Evolutionary conservation across 2,329 filamentous ascomycete genomes (phyloP).

Genomic region (Esteya vermicola): DNA sequence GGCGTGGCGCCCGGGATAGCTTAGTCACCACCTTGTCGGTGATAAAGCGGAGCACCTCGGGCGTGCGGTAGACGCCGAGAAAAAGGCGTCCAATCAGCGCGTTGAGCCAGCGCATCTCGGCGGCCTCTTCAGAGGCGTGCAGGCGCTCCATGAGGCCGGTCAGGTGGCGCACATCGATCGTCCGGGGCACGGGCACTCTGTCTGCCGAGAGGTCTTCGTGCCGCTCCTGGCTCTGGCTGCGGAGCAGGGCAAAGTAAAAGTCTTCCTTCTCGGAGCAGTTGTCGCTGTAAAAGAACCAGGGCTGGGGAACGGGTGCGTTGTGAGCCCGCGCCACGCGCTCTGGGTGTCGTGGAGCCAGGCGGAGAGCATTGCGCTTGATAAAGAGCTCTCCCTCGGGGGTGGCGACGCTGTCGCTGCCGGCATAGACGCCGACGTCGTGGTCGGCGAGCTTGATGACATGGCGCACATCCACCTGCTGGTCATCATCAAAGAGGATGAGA

Average conservation of each 20-base stretch:
- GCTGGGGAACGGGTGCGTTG: conserved; percentile 50
- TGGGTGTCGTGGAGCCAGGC: conserved; percentile 52
- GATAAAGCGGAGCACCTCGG: conserved; percentile 65
- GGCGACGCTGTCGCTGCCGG: conserved; percentile 42
- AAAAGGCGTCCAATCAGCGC: conserved; percentile 81
- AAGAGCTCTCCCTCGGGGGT: conserved; percentile 89
- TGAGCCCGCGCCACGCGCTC: conserved; percentile 32
- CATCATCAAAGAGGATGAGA: conserved; percentile 93
- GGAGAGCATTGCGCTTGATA: conserved; percentile 86
- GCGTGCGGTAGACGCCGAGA: conserved; percentile 72
- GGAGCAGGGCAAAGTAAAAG: conserved; percentile 86
- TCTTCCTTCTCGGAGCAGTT: conserved; percentile 96
- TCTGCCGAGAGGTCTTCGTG: not conserved
- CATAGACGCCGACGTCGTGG: conserved; percentile 69
- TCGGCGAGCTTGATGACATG: conserved; percentile 90
- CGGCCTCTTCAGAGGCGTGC: conserved; percentile 80
- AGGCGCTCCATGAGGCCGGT: conserved; percentile 80
- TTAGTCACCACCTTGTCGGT: conserved; percentile 87
- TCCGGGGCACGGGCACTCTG: conserved; percentile 51
- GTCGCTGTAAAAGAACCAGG: conserved; percentile 89
- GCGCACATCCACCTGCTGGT: conserved; percentile 86
- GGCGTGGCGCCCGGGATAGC: conserved; percentile 84
- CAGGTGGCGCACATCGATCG: conserved; percentile 74
- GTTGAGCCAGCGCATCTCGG: conserved; percentile 89
- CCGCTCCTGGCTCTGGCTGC: conserved; percentile 46